These are phyloP conservation scores for Xerocomus brunneocitrinus DNA, from an alignment of 768 basidiomycete species.

Conservation along the genomic window DNA sequence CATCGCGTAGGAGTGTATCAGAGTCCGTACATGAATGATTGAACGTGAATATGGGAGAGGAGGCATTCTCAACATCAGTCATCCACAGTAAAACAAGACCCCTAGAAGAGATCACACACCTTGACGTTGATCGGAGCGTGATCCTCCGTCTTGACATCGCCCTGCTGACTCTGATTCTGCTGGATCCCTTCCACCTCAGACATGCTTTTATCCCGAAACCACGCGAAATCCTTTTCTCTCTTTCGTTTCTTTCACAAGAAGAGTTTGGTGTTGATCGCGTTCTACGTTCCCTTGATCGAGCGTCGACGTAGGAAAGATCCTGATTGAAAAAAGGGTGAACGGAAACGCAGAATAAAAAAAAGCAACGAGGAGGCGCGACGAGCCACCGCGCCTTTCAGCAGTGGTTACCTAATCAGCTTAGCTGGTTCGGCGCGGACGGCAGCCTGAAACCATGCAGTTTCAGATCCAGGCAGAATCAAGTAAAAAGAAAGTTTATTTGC, in stretches of 20 bases:
- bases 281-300: background rate
- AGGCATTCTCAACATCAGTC: background rate
- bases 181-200: conserved; percentile 9
- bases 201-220: conserved; percentile 5
- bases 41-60: background rate
- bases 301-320: background rate
- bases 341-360: background rate
- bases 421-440: too few relatives aligned
- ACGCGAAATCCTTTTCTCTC: background rate
- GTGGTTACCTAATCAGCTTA: background rate
- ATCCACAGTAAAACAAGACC: background rate
- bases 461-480: too few relatives aligned
- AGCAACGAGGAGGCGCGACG: background rate
- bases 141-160: conserved; percentile 44
- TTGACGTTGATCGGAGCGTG: conserved; percentile 76
- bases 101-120: conserved; percentile 37
- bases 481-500: too few relatives aligned
- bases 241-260: background rate
- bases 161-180: conserved; percentile 34
- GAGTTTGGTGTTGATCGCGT: background rate
- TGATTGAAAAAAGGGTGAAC: background rate
- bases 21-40: background rate
- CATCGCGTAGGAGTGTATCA: background rate
- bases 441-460: too few relatives aligned
- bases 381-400: background rate